Conservation (phyloP, 2,329 filamentous ascomycete genomes). For the Knufia fluminis region DNA sequence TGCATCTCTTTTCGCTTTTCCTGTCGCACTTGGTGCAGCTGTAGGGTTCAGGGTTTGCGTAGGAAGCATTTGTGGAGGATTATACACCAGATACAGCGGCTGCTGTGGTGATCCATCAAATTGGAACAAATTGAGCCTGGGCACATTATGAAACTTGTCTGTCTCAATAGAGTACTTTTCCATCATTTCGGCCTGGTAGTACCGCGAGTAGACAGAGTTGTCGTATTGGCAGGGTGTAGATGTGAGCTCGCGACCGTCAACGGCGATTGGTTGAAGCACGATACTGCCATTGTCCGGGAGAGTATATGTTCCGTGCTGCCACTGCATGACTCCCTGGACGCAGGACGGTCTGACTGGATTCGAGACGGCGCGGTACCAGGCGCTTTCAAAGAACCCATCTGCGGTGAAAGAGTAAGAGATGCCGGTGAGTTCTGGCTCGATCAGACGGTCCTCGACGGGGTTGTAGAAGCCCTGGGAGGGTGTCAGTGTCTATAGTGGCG, state of each 20-base stretch:
- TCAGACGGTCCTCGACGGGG: constrained; percentile 54
- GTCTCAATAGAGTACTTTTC: constrained; percentile 41
- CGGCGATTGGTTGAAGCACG: constrained; percentile 49
- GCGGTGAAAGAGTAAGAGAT: constrained; percentile 66
- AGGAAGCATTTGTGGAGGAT: constrained; percentile 59
- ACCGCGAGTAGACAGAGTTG: constrained; percentile 52
- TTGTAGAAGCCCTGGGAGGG: constrained; percentile 56
- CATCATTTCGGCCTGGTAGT: constrained; percentile 56
- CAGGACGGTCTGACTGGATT: constrained; percentile 56
- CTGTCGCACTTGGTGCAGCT: constrained; percentile 29
- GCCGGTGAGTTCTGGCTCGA: constrained; percentile 57
- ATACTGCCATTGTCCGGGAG: constrained; percentile 51
- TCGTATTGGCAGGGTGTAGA: constrained; percentile 55
- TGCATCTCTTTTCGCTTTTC: constrained; percentile 26
- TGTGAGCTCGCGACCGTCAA: constrained; percentile 58
- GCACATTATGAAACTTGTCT: constrained; percentile 54
- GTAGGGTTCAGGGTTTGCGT: constrained; percentile 56
- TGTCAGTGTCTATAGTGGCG: neutral
- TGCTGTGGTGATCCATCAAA: constrained; percentile 57
- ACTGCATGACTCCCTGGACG: constrained; percentile 59
- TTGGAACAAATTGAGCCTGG: constrained; percentile 54
- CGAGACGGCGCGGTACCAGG: constrained; percentile 59
- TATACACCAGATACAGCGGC: constrained; percentile 57
- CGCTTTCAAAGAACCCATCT: constrained; percentile 59
- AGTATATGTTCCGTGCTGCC: constrained; percentile 59